Evolutionary conservation across 257 asterid species (phyloP).

Genomic region (Gentiana macrophylla): DNA sequence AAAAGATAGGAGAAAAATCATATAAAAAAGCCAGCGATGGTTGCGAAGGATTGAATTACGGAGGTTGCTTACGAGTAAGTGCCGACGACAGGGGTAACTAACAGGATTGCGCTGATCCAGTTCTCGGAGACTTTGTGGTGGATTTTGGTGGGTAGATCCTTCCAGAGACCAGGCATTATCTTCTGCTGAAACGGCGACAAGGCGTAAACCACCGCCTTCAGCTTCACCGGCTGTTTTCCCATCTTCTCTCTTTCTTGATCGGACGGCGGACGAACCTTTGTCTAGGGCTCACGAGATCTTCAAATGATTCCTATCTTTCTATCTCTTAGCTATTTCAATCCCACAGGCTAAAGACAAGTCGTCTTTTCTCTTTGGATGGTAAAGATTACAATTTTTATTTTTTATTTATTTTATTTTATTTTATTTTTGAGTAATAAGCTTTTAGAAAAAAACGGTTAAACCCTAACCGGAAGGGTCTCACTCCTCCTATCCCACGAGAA

Average conservation of each 20-base stretch:
- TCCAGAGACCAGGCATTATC: slow-evolving; percentile 91
- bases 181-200: slow-evolving; percentile 88
- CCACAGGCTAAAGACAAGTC: too few species aligned
- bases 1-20: not conserved
- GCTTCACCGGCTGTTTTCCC: slow-evolving; percentile 68
- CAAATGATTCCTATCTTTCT: not conserved
- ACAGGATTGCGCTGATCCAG: slow-evolving; percentile 76
- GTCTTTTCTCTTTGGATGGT: too few species aligned
- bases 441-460: too few species aligned
- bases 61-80: slow-evolving; percentile 41
- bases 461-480: too few species aligned
- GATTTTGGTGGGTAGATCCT: slow-evolving; percentile 66
- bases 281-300: slow-evolving; percentile 8
- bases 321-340: too few species aligned
- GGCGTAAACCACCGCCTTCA: slow-evolving; percentile 87
- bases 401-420: too few species aligned
- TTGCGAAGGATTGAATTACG: not conserved
- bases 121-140: slow-evolving; percentile 72
- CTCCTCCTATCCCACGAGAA: too few species aligned
- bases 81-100: slow-evolving; percentile 65
- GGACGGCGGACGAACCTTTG: not conserved
- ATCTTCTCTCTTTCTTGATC: slow-evolving; percentile 15
- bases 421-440: too few species aligned
- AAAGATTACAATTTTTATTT: too few species aligned
- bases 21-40: too few species aligned